These are phyloP conservation scores for Piromyces finnis DNA, from an alignment of 192 early-diverging fungal genomes.

Conservation along the genomic window DNA sequence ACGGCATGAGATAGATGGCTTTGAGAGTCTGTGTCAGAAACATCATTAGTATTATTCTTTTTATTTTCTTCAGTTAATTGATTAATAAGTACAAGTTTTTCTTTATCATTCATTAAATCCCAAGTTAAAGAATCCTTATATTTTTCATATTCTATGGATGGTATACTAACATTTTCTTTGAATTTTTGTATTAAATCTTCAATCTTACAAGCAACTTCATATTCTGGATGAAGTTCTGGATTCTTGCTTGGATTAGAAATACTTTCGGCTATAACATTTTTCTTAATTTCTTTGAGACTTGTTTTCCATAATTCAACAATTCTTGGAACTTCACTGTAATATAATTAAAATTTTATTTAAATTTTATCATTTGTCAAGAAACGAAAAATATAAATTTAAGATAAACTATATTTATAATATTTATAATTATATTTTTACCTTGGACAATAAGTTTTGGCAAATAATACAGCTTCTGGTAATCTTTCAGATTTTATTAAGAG, in stretches of 20 bases:
- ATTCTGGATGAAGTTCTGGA: neutral
- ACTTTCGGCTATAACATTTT: neutral
- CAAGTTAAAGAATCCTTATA: neutral
- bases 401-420: too few species aligned
- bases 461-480: conserved; percentile 84
- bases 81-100: neutral
- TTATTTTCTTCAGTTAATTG: neutral
- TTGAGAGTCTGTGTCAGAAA: neutral
- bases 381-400: too few species aligned
- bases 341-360: too few species aligned
- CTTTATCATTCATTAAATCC: neutral
- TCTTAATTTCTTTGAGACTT: neutral
- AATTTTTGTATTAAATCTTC: neutral
- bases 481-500: conserved; percentile 75
- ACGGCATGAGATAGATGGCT: neutral
- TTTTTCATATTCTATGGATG: neutral
- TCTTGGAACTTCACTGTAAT: neutral
- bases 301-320: neutral
- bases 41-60: neutral
- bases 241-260: neutral
- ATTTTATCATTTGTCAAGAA: too few species aligned
- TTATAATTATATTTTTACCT: conserved; percentile 6
- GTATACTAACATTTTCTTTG: neutral
- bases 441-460: conserved; percentile 79
- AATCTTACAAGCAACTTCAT: neutral